Evolutionary conservation across 2,329 filamentous ascomycete species (phyloP).

Genomic region (Epichloe sylvatica): DNA sequence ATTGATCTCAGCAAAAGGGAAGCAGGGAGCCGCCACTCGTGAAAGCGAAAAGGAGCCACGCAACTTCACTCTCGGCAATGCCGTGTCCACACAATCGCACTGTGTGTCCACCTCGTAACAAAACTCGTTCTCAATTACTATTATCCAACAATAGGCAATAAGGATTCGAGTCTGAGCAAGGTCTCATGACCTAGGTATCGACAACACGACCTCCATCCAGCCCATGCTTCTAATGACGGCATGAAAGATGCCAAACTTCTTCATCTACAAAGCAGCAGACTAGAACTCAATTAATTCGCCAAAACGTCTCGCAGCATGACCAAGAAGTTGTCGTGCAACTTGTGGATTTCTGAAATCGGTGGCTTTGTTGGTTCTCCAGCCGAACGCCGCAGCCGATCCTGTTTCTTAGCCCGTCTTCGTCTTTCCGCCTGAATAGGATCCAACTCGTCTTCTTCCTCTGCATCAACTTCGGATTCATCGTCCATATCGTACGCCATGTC

Average conservation of each 20-base stretch:
- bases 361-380: conserved; percentile 81
- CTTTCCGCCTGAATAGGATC: conserved; percentile 84
- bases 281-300: conserved; percentile 42
- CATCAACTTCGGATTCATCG: conserved; percentile 49
- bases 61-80: too few relatives aligned
- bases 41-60: too few relatives aligned
- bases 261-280: background rate
- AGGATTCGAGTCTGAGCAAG: too few relatives aligned
- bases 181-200: too few relatives aligned
- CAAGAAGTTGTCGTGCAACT: conserved; percentile 66
- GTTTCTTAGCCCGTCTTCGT: conserved; percentile 58
- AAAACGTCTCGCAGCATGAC: conserved; percentile 70
- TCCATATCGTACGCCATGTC: conserved; percentile 72
- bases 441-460: conserved; percentile 62
- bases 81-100: too few relatives aligned
- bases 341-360: conserved; percentile 61
- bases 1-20: too few relatives aligned
- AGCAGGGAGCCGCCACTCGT: too few relatives aligned
- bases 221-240: background rate
- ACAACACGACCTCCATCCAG: background rate
- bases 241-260: background rate
- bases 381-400: conserved; percentile 64
- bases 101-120: too few relatives aligned
- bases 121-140: too few relatives aligned
- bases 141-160: too few relatives aligned